Conservation (phyloP, 73 alveolate genomes). For the Urostyla sp. region DNA sequence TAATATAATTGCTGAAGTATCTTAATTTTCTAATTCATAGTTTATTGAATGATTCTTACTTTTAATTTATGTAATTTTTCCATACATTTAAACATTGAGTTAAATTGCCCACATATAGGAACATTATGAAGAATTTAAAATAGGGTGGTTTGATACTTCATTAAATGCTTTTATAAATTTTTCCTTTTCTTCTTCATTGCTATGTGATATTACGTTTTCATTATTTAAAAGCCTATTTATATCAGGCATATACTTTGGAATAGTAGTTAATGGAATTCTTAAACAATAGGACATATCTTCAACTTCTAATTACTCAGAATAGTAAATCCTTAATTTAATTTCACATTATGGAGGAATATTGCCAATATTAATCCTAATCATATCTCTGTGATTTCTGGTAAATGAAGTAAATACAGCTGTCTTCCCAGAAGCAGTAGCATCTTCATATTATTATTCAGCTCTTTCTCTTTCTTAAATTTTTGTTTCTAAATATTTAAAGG, state of each 20-base stretch:
- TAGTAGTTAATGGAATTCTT: constrained; percentile 39
- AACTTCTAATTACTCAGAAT: constrained; percentile 32
- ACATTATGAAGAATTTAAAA: background rate
- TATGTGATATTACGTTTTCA: background rate
- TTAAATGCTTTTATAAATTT: background rate
- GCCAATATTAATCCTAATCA: constrained; percentile 63
- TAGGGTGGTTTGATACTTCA: background rate
- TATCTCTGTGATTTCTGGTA: constrained; percentile 40
- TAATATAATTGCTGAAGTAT: background rate
- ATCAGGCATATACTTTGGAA: constrained; percentile 39
- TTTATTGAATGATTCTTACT: constrained; percentile 12
- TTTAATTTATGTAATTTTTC: background rate
- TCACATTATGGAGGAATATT: constrained; percentile 62
- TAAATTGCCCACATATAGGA: constrained; percentile 3
- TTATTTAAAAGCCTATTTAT: background rate
- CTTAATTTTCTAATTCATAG: background rate
- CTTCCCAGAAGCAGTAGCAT: constrained; percentile 64
- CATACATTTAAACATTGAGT: constrained; percentile 19
- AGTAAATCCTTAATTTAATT: constrained; percentile 8
- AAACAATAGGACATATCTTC: constrained; percentile 62
- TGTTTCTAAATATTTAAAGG: constrained; percentile 24
- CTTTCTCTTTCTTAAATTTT: constrained; percentile 50
- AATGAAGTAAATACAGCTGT: constrained; percentile 59
- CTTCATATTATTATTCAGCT: constrained; percentile 63
- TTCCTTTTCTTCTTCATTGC: background rate